phyloP scores from a whole-genome alignment of 768 basidiomycete species.

The Amanita muscaria region DNA sequence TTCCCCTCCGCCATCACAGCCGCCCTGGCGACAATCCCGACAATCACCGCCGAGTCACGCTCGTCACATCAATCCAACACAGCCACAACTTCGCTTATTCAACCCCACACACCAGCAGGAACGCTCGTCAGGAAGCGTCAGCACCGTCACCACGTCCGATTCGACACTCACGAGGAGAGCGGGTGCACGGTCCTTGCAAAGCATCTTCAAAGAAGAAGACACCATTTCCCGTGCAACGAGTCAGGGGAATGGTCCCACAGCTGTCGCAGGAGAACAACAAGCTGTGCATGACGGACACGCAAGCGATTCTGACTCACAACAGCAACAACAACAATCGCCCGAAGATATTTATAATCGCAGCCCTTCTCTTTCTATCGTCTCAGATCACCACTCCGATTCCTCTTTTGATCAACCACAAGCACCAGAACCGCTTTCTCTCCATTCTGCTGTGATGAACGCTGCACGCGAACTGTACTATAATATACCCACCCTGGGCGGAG shows the following conservation, averaged over 20 bases:
- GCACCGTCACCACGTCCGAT: constrained; percentile 4
- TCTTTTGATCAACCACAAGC: too few relatives aligned
- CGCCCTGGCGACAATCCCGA: neutral
- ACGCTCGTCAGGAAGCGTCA: neutral
- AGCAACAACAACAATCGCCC: too few relatives aligned
- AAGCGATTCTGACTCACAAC: too few relatives aligned
- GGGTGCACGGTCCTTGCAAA: neutral
- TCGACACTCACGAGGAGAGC: neutral
- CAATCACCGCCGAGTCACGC: neutral
- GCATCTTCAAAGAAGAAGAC: neutral
- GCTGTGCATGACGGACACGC: too few relatives aligned
- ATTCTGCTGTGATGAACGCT: too few relatives aligned
- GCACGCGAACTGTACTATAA: neutral
- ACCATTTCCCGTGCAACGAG: neutral
- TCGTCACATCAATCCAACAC: neutral
- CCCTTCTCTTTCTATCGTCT: too few relatives aligned
- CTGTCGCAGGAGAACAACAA: too few relatives aligned
- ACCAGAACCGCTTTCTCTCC: too few relatives aligned
- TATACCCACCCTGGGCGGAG: neutral
- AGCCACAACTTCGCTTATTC: neutral
- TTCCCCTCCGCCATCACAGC: neutral
- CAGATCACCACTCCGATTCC: too few relatives aligned
- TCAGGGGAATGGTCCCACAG: too few relatives aligned
- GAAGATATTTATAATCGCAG: too few relatives aligned
- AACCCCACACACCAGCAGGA: neutral